Conservation (phyloP, 139 green algal species). For the Microglena sp. region DNA sequence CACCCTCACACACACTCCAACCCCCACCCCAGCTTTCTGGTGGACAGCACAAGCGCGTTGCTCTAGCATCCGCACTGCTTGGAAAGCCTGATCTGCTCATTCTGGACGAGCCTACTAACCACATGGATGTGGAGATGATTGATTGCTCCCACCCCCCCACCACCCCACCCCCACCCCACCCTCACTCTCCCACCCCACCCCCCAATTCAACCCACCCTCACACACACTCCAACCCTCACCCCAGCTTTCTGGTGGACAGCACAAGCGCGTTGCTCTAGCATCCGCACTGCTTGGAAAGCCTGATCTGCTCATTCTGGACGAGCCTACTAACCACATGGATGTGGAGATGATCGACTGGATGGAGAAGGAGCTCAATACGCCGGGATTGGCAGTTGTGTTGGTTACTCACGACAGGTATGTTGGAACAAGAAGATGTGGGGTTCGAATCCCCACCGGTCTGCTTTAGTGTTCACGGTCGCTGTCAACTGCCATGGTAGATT, state of each 20-base stretch:
- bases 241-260: constrained; percentile 54
- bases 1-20: no score
- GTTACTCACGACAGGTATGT: constrained; percentile 79
- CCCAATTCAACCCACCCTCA: no score
- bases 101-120: constrained; percentile 70
- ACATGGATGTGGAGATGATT: constrained; percentile 47
- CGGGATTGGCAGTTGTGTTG: constrained; percentile 52
- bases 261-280: constrained; percentile 55
- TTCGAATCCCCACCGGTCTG: no score
- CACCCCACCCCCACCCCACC: no score
- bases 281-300: constrained; percentile 54
- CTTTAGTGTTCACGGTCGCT: no score
- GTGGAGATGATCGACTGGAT: constrained; percentile 17
- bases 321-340: constrained; percentile 71
- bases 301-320: constrained; percentile 69
- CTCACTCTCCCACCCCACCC: no score
- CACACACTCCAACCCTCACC: no score
- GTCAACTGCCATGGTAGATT: no score
- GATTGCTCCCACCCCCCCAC: no score
- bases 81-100: constrained; percentile 64
- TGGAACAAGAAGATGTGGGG: no score
- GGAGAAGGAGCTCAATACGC: constrained; percentile 41
- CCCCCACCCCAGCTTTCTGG: no score
- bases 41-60: constrained; percentile 60
- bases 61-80: constrained; percentile 53